Evolutionary conservation across 1,284 basidiomycete genomes (phyloP).

Genomic region (Salmacisia buchloeana): DNA sequence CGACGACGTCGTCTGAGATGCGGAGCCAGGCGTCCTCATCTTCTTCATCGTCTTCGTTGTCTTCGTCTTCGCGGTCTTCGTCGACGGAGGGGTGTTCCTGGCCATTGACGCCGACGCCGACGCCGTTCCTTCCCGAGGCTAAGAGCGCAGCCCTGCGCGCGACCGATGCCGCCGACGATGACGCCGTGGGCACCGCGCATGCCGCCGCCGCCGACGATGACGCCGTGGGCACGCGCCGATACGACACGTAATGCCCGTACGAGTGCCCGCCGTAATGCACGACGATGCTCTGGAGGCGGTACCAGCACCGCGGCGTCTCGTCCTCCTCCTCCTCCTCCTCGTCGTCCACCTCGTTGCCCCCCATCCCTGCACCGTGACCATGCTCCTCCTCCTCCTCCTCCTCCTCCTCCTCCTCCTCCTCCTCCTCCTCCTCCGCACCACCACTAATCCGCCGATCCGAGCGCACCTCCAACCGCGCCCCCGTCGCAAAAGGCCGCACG

Average conservation of each 20-base stretch:
- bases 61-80: no score
- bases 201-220: background rate
- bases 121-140: no score
- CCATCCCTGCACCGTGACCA: background rate
- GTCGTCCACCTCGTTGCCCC: background rate
- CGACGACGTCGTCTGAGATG: slow-evolving; percentile 43
- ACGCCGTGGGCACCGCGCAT: no score
- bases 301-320: slow-evolving; percentile 14
- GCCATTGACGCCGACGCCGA: no score
- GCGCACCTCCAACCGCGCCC: slow-evolving; percentile 20
- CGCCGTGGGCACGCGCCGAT: slow-evolving; percentile 22
- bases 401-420: background rate
- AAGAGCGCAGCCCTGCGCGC: no score
- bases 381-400: background rate
- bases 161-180: background rate
- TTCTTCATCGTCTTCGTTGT: background rate
- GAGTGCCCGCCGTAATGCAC: slow-evolving; percentile 47
- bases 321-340: background rate
- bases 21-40: slow-evolving; percentile 38
- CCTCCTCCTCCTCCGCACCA: background rate
- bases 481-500: slow-evolving; percentile 27
- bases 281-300: slow-evolving; percentile 35
- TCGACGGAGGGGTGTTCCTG: no score
- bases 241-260: slow-evolving; percentile 47
- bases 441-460: slow-evolving; percentile 14